Evolutionary conservation across 2,329 filamentous ascomycete genomes (phyloP).

Genomic region (Aspergillus pseudoviridinutans): DNA sequence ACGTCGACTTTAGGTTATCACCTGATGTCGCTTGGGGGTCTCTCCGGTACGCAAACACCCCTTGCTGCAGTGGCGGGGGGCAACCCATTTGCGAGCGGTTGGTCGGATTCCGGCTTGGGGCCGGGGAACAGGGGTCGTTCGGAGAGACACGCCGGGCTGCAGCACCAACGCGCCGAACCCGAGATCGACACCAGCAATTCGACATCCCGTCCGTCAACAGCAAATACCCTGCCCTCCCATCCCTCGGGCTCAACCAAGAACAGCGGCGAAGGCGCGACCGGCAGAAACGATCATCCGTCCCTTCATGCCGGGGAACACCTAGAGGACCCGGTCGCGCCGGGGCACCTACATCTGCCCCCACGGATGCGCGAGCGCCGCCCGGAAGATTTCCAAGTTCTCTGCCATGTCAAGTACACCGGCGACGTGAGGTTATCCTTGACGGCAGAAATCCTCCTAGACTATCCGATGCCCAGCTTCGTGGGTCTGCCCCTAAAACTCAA

Average conservation of each 20-base stretch:
- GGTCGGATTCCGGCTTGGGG: slow-evolving; percentile 30
- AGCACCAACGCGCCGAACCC: slow-evolving; percentile 27
- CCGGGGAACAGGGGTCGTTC: slow-evolving; percentile 14
- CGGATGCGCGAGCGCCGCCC: slow-evolving; percentile 68
- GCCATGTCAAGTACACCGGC: slow-evolving; percentile 83
- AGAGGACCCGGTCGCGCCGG: slow-evolving; percentile 15
- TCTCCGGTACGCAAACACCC: slow-evolving; percentile 48
- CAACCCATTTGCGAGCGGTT: slow-evolving; percentile 36
- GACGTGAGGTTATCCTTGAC: slow-evolving; percentile 85
- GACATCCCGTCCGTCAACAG: slow-evolving; percentile 42
- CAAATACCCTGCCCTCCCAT: slow-evolving; percentile 32
- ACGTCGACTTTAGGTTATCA: slow-evolving; percentile 49
- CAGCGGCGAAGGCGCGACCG: slow-evolving; percentile 21
- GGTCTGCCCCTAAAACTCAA: slow-evolving; percentile 91
- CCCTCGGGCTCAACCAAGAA: slow-evolving; percentile 28
- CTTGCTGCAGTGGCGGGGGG: slow-evolving; percentile 45
- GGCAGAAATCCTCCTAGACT: slow-evolving; percentile 92
- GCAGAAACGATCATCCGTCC: slow-evolving; percentile 13
- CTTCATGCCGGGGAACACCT: slow-evolving; percentile 18
- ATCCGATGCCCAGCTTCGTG: slow-evolving; percentile 97
- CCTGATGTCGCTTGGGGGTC: slow-evolving; percentile 45
- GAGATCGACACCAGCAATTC: slow-evolving; percentile 36
- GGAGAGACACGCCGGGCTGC: slow-evolving; percentile 10
- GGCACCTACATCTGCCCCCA: slow-evolving; percentile 39
- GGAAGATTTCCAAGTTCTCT: slow-evolving; percentile 89